Evolutionary conservation across 2,329 filamentous ascomycete species (phyloP).

Genomic region (Fusarium mundagurra): DNA sequence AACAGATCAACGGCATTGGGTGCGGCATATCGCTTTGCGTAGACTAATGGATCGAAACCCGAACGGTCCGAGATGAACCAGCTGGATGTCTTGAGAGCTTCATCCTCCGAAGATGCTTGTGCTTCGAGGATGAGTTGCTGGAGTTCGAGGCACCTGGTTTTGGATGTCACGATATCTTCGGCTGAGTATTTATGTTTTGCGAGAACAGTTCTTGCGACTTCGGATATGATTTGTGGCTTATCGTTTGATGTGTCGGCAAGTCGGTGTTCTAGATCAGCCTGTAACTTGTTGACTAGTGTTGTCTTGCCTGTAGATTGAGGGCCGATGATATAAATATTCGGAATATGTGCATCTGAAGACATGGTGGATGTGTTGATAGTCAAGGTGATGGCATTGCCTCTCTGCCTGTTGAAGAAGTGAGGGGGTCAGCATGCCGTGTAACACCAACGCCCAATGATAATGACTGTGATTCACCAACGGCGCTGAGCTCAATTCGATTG

Average conservation of each 20-base stretch:
- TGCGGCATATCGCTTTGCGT: slow-evolving; percentile 47
- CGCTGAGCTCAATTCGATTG: neutral
- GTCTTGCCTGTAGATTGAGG: slow-evolving; percentile 58
- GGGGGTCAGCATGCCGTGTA: neutral
- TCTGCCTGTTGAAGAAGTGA: neutral
- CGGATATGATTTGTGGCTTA: slow-evolving; percentile 44
- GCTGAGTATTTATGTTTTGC: slow-evolving; percentile 46
- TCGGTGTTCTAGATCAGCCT: slow-evolving; percentile 30
- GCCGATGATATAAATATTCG: slow-evolving; percentile 54
- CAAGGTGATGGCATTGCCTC: neutral
- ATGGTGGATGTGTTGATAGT: neutral
- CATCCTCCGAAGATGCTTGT: slow-evolving; percentile 46
- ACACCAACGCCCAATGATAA: neutral
- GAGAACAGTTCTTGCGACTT: slow-evolving; percentile 52
- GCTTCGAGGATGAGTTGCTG: slow-evolving; percentile 52
- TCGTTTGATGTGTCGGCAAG: slow-evolving; percentile 2
- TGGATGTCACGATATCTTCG: slow-evolving; percentile 46
- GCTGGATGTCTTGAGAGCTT: neutral
- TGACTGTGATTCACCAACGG: neutral
- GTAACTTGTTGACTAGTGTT: slow-evolving; percentile 52
- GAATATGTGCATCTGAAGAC: fast-evolving
- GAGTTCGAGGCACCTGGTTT: slow-evolving; percentile 45
- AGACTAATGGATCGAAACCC: slow-evolving; percentile 54
- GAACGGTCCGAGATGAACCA: slow-evolving; percentile 57
- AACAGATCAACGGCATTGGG: slow-evolving; percentile 38